phyloP scores from a whole-genome alignment of 805 yeast genomes.

The Saccharomycodes ludwigii region DNA sequence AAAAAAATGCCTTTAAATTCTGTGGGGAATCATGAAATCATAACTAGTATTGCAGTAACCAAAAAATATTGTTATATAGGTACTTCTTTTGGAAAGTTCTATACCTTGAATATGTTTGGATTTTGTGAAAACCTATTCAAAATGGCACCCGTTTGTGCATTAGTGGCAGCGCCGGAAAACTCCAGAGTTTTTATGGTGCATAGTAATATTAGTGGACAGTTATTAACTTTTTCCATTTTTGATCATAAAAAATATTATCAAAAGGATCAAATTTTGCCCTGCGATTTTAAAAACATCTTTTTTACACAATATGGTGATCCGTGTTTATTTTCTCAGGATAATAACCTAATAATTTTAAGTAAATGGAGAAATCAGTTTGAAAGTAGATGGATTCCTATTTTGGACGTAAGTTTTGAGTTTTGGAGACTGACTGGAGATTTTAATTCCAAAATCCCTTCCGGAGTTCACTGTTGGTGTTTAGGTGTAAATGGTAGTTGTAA shows the following conservation, averaged over 20 bases:
- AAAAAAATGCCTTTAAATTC: slow-evolving; percentile 38
- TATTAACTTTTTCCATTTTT: slow-evolving; percentile 15
- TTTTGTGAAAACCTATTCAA: slow-evolving; percentile 59
- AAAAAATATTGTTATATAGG: slow-evolving; percentile 51
- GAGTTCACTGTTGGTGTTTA: slow-evolving; percentile 77
- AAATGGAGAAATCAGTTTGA: slow-evolving; percentile 71
- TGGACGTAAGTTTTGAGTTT: slow-evolving; percentile 39
- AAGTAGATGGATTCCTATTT: slow-evolving; percentile 77
- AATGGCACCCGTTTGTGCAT: slow-evolving; percentile 58
- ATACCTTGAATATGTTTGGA: slow-evolving; percentile 63
- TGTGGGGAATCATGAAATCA: slow-evolving; percentile 41
- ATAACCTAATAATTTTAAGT: slow-evolving; percentile 53
- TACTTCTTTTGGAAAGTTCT: slow-evolving; percentile 62
- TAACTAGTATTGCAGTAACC: slow-evolving; percentile 62
- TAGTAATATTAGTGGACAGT: slow-evolving; percentile 18
- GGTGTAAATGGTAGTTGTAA: slow-evolving; percentile 26
- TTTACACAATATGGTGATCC: slow-evolving; percentile 89
- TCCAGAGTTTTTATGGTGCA: slow-evolving; percentile 44
- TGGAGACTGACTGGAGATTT: slow-evolving; percentile 38
- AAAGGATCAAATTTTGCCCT: slow-evolving; percentile 35
- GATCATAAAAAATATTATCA: slow-evolving; percentile 25
- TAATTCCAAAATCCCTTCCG: slow-evolving; percentile 30
- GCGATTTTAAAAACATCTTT: slow-evolving; percentile 47
- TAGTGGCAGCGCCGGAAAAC: slow-evolving; percentile 44
- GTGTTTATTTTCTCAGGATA: slow-evolving; percentile 69